phyloP scores from a whole-genome alignment of 805 yeast genomes.

The Candida ortonii region DNA sequence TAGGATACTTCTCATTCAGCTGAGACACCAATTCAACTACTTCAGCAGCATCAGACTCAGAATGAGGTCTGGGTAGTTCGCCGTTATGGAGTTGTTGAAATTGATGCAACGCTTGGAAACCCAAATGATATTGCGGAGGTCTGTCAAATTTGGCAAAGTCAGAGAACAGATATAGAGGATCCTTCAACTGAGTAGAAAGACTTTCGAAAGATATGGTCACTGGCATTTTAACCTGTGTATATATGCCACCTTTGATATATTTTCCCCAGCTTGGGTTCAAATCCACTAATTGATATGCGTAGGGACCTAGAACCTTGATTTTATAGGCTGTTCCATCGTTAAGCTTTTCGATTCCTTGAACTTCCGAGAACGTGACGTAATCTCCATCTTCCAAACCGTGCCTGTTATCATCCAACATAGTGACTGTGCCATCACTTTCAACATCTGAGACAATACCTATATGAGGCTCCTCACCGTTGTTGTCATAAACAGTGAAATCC shows the following conservation, averaged over 20 bases:
- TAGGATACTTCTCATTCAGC: conserved; percentile 54
- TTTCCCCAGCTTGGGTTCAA: conserved; percentile 54
- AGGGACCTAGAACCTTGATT: conserved; percentile 91
- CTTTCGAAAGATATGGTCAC: conserved; percentile 57
- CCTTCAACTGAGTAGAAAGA: conserved; percentile 58
- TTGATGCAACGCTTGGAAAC: conserved; percentile 82
- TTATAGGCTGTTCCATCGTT: conserved; percentile 73
- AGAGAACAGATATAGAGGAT: conserved; percentile 76
- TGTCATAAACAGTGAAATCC: conserved; percentile 74
- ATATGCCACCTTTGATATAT: conserved; percentile 82
- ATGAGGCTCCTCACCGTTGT: conserved; percentile 89
- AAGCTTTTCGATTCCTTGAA: conserved; percentile 71
- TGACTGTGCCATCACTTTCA: conserved; percentile 85
- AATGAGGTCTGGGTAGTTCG: conserved; percentile 71
- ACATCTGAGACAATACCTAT: conserved; percentile 87
- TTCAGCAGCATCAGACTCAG: conserved; percentile 71
- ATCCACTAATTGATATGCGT: conserved; percentile 70
- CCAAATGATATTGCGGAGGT: conserved; percentile 86
- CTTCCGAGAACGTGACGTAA: conserved; percentile 81
- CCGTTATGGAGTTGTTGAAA: conserved; percentile 64
- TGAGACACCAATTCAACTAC: conserved; percentile 56
- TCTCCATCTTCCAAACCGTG: conserved; percentile 94
- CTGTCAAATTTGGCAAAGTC: conserved; percentile 95
- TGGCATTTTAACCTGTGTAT: conserved; percentile 91
- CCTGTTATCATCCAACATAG: conserved; percentile 86